Evolutionary conservation across 1,139 yeast genomes (phyloP), one percentile per base, ranked within the genome.

Genomic region (Saccharomyces hybrid): DNA sequence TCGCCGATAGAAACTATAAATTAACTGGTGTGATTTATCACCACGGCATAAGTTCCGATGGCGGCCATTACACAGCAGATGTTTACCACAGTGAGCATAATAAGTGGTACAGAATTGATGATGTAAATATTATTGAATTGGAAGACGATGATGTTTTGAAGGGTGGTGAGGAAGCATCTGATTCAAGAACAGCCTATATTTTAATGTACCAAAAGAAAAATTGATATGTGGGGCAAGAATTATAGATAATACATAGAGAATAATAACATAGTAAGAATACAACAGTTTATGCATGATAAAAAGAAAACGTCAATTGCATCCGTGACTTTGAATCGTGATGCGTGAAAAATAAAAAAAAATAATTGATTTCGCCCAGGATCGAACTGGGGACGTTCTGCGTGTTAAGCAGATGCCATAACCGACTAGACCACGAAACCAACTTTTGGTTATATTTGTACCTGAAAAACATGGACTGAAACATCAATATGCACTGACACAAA

Each of bases 351-450:
- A 20, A 31, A 31, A 8, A 31, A 14, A 32, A 46, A 25, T 16
- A 32, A 46, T 31, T 89, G 96, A 87, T 86, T 87, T 82, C 85
- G 89, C 96, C 96, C 96, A 88, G 96, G 96, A 86, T 89, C 96
- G 96, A 89, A 89, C 96, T 88, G 96, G 96, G 96, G 96, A 89
- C 96, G 91, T 88, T 86, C 91, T 86, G 96, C 96, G 96, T 88
- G 96, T 88, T 88, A 88, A 87, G 96, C 96, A 88, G 91, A 85
- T 86, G 96, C 95, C 96, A 88, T 88, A 81, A 88, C 96, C 96
- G 76, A 88, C 96, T 88, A 88, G 96, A 88, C 96, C 96, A 88
- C 88, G 83, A 78, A 78, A 79, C 83, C 82, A 67, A 20, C 23
- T 20, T 20, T 20, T 20, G 23, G 23, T 20, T 20, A 20, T 20